phyloP scores from a whole-genome alignment of 495 filamentous ascomycete genomes.

The Penicillium coprophilum region DNA sequence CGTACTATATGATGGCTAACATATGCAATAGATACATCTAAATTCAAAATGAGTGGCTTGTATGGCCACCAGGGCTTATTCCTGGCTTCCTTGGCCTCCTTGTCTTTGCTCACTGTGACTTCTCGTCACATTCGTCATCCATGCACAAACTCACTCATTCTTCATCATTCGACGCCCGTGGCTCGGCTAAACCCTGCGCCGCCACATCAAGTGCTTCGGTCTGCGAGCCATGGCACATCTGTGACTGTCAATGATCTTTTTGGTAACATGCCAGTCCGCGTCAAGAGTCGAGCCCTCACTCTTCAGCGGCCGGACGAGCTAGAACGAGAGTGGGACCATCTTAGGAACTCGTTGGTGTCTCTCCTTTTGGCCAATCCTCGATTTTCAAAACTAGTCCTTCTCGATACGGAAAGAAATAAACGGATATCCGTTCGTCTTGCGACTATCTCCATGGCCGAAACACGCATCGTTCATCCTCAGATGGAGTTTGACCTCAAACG shows the following conservation, averaged over 20 bases:
- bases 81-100: conserved; percentile 70
- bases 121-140: conserved; percentile 66
- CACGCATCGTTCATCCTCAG: neutral
- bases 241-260: conserved; percentile 84
- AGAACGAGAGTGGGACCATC: conserved; percentile 68
- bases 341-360: conserved; percentile 59
- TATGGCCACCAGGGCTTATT: conserved; percentile 76
- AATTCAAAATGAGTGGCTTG: conserved; percentile 48
- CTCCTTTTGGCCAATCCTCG: conserved; percentile 60
- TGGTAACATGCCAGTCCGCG: conserved; percentile 94
- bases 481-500: conserved; percentile 27
- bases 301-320: conserved; percentile 51
- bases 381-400: conserved; percentile 36
- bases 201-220: conserved; percentile 55
- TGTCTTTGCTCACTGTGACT: conserved; percentile 76
- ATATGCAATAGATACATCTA: conserved; percentile 69
- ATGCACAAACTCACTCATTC: conserved; percentile 65
- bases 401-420: conserved; percentile 32
- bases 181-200: conserved; percentile 65
- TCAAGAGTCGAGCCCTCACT: conserved; percentile 68
- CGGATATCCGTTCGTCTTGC: conserved; percentile 34
- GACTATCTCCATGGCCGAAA: neutral
- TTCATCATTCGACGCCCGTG: conserved; percentile 71
- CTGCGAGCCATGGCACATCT: conserved; percentile 68
- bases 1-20: conserved; percentile 21